Conservation (phyloP, 2,329 filamentous ascomycete genomes). For the Beauveria asiatica region DNA sequence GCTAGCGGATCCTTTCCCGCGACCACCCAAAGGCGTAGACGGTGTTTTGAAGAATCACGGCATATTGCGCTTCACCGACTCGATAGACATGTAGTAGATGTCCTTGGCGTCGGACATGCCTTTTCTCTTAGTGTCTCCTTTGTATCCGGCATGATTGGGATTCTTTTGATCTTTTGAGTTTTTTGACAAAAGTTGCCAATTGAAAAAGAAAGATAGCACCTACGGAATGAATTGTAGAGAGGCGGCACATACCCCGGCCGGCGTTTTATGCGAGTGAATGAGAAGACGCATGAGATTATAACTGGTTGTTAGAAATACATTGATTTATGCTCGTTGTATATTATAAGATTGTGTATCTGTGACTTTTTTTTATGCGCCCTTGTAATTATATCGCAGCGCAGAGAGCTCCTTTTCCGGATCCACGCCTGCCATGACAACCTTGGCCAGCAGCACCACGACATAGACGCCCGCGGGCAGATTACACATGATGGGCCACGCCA, state of each 20-base stretch:
- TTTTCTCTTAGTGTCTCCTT: background rate
- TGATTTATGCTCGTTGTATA: slow-evolving; percentile 6
- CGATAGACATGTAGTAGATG: slow-evolving; percentile 50
- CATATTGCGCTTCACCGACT: slow-evolving; percentile 86
- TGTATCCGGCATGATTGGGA: background rate
- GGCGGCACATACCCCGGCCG: background rate
- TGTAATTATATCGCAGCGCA: slow-evolving; percentile 55
- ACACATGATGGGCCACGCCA: slow-evolving; percentile 36
- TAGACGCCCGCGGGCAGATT: slow-evolving; percentile 52
- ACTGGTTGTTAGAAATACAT: slow-evolving; percentile 2
- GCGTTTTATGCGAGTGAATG: slow-evolving; percentile 6
- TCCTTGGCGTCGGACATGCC: background rate
- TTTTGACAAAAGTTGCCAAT: background rate
- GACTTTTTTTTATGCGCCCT: slow-evolving; percentile 44
- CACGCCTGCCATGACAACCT: slow-evolving; percentile 58
- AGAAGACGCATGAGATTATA: slow-evolving; percentile 10
- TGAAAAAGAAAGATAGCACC: background rate
- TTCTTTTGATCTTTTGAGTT: background rate
- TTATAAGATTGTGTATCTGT: background rate
- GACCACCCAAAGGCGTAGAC: slow-evolving; percentile 74
- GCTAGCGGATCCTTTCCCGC: slow-evolving; percentile 43
- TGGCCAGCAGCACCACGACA: slow-evolving; percentile 49
- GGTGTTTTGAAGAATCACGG: slow-evolving; percentile 79
- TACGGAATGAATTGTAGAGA: slow-evolving; percentile 5
- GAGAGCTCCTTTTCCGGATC: slow-evolving; percentile 59